Conservation (phyloP, 164 flowering plant species). For the Liquidambar formosana region DNA sequence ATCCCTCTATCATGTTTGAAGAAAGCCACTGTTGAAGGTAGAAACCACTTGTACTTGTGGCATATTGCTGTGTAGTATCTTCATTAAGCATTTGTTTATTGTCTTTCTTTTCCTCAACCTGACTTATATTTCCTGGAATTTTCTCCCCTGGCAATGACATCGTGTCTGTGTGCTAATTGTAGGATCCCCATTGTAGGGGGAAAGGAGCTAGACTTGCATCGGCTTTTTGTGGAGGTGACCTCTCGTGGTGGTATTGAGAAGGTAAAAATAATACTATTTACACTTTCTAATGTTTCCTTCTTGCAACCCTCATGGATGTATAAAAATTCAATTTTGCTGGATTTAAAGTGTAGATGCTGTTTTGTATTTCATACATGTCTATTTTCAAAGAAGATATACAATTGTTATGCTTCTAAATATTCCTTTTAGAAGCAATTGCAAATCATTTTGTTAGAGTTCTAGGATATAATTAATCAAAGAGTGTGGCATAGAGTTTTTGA, state of each 20-base stretch:
- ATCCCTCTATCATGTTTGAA: no score
- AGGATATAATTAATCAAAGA: no score
- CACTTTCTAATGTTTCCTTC: background rate
- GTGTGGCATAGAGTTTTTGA: no score
- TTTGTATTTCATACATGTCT: no score
- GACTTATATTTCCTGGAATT: background rate
- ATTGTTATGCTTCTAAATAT: no score
- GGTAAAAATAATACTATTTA: constrained; percentile 36
- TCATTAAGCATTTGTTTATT: background rate
- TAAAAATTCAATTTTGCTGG: no score
- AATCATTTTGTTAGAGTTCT: no score
- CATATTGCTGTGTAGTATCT: background rate
- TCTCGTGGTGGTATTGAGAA: constrained; percentile 88
- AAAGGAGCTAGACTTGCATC: constrained; percentile 80
- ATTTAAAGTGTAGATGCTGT: no score
- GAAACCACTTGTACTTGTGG: background rate
- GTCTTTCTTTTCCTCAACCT: background rate
- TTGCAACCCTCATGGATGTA: no score
- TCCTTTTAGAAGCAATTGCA: no score
- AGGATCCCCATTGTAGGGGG: constrained; percentile 96
- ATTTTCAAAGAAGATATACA: no score
- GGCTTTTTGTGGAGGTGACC: constrained; percentile 89
- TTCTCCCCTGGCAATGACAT: background rate
- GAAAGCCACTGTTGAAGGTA: no score
- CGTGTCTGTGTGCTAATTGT: constrained; percentile 9